Percentiles rank a stretch among this genome's conserved stretches.
These are phyloP conservation scores for Camillea tinctor DNA, from an alignment of 2,329 filamentous ascomycete species.

Conservation along the genomic window DNA sequence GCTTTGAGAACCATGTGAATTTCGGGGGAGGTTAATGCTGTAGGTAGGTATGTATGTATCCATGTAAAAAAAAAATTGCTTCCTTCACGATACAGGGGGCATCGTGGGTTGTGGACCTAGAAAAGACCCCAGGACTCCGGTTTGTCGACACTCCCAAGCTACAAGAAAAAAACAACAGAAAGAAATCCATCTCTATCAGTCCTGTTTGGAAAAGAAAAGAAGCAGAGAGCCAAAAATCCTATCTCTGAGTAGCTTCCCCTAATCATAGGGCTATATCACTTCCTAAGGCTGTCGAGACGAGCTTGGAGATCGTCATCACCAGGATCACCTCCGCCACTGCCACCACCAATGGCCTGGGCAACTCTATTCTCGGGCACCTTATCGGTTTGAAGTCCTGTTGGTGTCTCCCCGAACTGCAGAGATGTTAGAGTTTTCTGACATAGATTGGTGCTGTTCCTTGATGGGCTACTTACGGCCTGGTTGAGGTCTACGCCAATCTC, in stretches of 20 bases:
- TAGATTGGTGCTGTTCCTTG: background rate
- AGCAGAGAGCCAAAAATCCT: background rate
- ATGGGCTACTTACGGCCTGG: conserved; percentile 67
- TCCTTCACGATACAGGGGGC: background rate
- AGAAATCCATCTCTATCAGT: background rate
- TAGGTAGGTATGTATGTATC: background rate
- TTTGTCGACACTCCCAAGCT: background rate
- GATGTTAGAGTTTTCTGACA: conserved; percentile 28
- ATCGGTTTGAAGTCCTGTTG: conserved; percentile 74
- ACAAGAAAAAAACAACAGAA: background rate
- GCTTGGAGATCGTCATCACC: conserved; percentile 95
- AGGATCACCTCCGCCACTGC: conserved; percentile 55
- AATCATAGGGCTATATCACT: conserved; percentile 33
- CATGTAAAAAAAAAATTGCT: no score
- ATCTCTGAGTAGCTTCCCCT: background rate
- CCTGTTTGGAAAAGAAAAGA: background rate
- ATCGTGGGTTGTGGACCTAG: background rate
- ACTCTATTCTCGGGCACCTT: conserved; percentile 73
- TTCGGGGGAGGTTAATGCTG: background rate
- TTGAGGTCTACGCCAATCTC: conserved; percentile 95
- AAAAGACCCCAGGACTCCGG: background rate
- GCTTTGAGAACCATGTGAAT: background rate
- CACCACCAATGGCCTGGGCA: conserved; percentile 79
- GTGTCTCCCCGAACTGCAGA: conserved; percentile 82
- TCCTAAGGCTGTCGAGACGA: conserved; percentile 80